Base-by-base conservation (phyloP, 495 filamentous ascomycete species). In the Diplogelasinospora grovesii region DNA sequence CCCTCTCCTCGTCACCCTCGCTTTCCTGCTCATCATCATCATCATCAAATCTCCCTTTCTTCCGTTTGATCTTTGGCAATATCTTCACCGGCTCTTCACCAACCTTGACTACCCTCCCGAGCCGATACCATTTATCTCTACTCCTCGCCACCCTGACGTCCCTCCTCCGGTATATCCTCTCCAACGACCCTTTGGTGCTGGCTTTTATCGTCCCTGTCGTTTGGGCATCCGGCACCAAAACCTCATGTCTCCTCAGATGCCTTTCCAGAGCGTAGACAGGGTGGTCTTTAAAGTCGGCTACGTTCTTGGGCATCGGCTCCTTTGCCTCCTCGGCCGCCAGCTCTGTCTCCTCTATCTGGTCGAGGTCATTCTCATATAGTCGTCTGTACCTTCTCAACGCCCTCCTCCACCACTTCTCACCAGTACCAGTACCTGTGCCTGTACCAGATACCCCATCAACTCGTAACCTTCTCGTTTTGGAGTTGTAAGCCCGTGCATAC, bases 241-340 rank as follows among this genome's bases (percentile, higher is more conserved):
- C 81, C 62, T 99, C 85, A 50, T 92, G 81, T 14, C 80, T 72
- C 34, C 76, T 79, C n/a, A 99, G 63, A 65, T 97, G 89, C 30
- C 93, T 71, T 49, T 95, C 84, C 1, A 99, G 72, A 2, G 85
- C 89, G 52, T 89, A 96, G 31, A 86, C 63, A 0, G 93, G 93
- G 60, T 99, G 92, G 50, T 85, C 80, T 56, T 94, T 95, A 63
- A 96, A 93, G 52, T 97, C 90, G 30, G 80, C 76, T 13, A 96
- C 77, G 48, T 89, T 95, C 30, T 79, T 76, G 4, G 92, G 92
- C 80, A 99, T 89, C 4, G 84, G 83, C 53, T 99, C 92, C 8
- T 71, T 66, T 0, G 79, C 77, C 41, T 86, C 81, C 43, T 74
- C 77, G 5, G 74, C 71, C 0, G 76, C 70, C 3, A 98, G 63